Percentiles rank a stretch among this genome's conserved stretches.
Evolutionary conservation across 2,329 filamentous ascomycete genomes (phyloP).

Genomic region (Cladophialophora psammophila): DNA sequence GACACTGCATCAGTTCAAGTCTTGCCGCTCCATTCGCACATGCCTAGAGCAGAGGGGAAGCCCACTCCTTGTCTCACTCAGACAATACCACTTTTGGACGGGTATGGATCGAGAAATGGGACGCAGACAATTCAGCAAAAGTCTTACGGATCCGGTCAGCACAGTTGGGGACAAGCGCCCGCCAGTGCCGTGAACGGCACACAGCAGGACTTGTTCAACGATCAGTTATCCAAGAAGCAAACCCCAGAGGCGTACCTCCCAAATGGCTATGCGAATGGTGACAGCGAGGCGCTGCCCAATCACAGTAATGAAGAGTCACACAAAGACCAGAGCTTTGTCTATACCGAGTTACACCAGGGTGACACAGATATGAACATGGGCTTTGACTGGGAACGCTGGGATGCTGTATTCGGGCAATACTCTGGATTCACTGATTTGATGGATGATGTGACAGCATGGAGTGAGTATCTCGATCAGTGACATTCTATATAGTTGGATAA

Average conservation of each 20-base stretch:
- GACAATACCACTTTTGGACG: neutral
- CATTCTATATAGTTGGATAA: neutral
- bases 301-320: slow-evolving; percentile 9
- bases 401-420: slow-evolving; percentile 57
- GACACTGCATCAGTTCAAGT: neutral
- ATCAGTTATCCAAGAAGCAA: neutral
- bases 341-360: slow-evolving; percentile 10
- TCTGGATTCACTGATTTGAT: slow-evolving; percentile 40
- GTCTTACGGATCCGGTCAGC: neutral
- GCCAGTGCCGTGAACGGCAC: neutral
- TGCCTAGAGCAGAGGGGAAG: slow-evolving; percentile 11
- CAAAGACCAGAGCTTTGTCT: slow-evolving; percentile 1
- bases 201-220: neutral
- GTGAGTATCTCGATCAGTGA: slow-evolving; percentile 26
- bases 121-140: neutral
- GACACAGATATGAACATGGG: slow-evolving; percentile 43
- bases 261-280: slow-evolving; percentile 10
- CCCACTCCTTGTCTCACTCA: neutral
- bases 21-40: slow-evolving; percentile 1
- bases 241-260: neutral
- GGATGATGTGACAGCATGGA: slow-evolving; percentile 34
- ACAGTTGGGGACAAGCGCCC: slow-evolving; percentile 10
- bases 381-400: slow-evolving; percentile 60
- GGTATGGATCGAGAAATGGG: neutral
- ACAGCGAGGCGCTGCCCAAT: neutral